These are phyloP conservation scores for Colletotrichum destructivum DNA, from an alignment of 2,329 filamentous ascomycete species.

Conservation along the genomic window DNA sequence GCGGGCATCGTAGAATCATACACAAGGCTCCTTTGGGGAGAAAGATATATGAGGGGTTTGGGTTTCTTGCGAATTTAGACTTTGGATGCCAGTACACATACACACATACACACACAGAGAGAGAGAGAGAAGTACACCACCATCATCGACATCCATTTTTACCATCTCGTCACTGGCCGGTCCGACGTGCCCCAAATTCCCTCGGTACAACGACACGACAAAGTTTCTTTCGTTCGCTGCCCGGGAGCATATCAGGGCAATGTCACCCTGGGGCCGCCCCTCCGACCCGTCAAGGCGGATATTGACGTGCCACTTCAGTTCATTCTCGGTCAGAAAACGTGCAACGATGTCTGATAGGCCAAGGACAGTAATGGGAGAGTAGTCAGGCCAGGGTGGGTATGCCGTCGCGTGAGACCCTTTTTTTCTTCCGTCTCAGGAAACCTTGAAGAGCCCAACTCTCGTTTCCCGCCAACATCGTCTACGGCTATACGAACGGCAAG, in stretches of 20 bases:
- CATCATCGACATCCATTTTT: neutral
- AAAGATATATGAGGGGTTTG: neutral
- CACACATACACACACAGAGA: too few relatives aligned
- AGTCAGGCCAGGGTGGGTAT: neutral
- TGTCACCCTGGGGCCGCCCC: constrained; percentile 1
- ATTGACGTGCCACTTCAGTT: neutral
- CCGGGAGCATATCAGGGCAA: neutral
- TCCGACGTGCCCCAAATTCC: constrained; percentile 4
- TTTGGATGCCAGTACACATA: neutral
- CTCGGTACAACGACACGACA: constrained; percentile 3
- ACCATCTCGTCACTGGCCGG: constrained; percentile 15
- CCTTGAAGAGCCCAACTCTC: neutral
- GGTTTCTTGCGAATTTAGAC: constrained; percentile 12
- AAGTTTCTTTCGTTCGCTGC: neutral
- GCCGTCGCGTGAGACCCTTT: neutral
- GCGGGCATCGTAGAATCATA: constrained; percentile 19
- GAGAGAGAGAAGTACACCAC: neutral
- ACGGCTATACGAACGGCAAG: neutral
- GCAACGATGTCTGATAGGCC: neutral
- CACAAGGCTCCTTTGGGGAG: constrained; percentile 5
- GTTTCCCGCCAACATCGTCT: neutral
- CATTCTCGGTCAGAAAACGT: constrained; percentile 24
- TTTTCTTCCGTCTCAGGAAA: neutral
- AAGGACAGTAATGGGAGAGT: neutral
- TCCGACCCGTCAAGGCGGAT: constrained; percentile 10